Conservation (phyloP, 371 early-diverging fungal species). For the Pancytospora philotis region DNA sequence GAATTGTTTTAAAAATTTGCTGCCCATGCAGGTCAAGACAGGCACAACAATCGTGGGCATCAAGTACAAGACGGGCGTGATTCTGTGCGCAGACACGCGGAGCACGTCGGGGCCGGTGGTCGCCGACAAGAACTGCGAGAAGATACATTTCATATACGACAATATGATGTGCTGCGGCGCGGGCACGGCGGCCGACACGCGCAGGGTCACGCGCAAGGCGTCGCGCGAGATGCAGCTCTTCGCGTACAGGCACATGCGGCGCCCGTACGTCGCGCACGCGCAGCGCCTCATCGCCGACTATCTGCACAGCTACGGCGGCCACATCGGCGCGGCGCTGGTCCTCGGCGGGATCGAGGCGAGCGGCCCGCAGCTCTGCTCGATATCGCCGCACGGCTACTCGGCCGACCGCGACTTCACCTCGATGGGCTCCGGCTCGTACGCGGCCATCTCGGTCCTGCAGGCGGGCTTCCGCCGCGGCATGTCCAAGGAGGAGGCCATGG, state of each 20-base stretch:
- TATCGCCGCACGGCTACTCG: conserved; percentile 89
- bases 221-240: conserved; percentile 82
- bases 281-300: conserved; percentile 62
- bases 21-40: conserved; percentile 65
- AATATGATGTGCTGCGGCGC: conserved; percentile 99
- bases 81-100: conserved; percentile 96
- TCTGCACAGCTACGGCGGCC: conserved; percentile 73
- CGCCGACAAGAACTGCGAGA: conserved; percentile 95
- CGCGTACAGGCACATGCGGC: conserved; percentile 71
- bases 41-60: conserved; percentile 80
- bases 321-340: conserved; percentile 87
- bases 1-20: no score
- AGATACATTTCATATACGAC: conserved; percentile 92
- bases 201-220: conserved; percentile 80
- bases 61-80: conserved; percentile 66
- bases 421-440: conserved; percentile 90
- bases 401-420: conserved; percentile 85
- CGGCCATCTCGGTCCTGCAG: conserved; percentile 92
- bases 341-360: conserved; percentile 74
- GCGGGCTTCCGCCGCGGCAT: conserved; percentile 71
- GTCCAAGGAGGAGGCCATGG: conserved; percentile 77
- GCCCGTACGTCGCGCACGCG: conserved; percentile 77
- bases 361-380: conserved; percentile 80
- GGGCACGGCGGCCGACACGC: conserved; percentile 97
- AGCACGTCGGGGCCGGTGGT: conserved; percentile 94